Base-by-base conservation (phyloP, 257 asterid genomes). In the Nemophila menziesii region DNA sequence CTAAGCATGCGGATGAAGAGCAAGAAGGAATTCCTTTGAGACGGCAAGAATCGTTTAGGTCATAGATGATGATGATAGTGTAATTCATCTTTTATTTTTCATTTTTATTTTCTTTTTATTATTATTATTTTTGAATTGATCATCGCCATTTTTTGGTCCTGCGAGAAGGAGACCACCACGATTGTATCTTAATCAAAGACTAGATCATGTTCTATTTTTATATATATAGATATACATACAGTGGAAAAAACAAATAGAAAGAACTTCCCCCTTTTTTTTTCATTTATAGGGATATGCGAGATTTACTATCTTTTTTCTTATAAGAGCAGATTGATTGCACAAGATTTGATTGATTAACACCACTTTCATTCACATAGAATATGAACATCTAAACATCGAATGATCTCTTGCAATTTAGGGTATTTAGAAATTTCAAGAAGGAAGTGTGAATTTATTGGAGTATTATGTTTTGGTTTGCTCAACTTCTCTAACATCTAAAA, bases 1-100 rank as follows among this genome's bases (percentile, higher is more conserved):
- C 69, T 2, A 82, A 71, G 62, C 86, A 79, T 18, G 45, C 36
- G 0, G 78, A 79, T 14, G 93, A 75, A 46, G 90, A 66, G 43
- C 65, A n/a, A n/a, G 97, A 86, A 73, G 94, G 82, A 42, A 69
- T 77, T 44, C 97, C 94, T 41, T 62, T 86, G 43, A 69, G 65
- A 69, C 92, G 92, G 55, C 87, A 80, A 54, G 93, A 80, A 26
- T 54, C 84, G 34, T 60, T n/a, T 23, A 77, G 86, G 72, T 38
- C 64, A 17, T 59, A 58, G 64, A 60, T 54, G 42, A 39, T 34
- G n/a, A n/a, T n/a, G n/a, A n/a, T n/a, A n/a, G n/a, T 39, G 34
- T 56, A 42, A 54, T 33, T 26, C 44, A 24, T 54, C 20, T 26
- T 16, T 39, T 19, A 15, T 33, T 36, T 47, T 39, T 34, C 21